A percentile compares a stretch with the other conserved stretches of the same genome.
These are phyloP conservation scores for Rasamsonia emersonii DNA, from an alignment of 2,329 filamentous ascomycete species.

Conservation along the genomic window DNA sequence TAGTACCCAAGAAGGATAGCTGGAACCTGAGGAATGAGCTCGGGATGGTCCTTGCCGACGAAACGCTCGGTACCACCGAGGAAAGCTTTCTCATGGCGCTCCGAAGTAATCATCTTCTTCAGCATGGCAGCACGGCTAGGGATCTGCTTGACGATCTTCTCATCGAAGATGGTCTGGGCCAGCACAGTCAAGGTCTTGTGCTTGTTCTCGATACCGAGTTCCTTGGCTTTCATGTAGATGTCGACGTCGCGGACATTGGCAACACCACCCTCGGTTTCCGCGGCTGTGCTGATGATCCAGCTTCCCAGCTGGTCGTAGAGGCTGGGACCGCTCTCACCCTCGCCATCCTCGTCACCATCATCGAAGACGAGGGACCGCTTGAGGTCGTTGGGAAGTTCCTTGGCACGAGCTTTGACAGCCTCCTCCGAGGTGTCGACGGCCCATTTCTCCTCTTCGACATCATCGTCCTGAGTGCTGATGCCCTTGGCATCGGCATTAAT, in stretches of 20 bases:
- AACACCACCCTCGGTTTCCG: conserved; percentile 61
- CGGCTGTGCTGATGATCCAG: conserved; percentile 74
- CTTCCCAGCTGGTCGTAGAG: conserved; percentile 85
- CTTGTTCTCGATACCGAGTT: conserved; percentile 88
- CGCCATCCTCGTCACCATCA: conserved; percentile 71
- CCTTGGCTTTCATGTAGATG: conserved; percentile 94
- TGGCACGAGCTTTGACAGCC: conserved; percentile 87
- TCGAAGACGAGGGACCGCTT: conserved; percentile 83
- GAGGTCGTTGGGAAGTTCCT: conserved; percentile 86
- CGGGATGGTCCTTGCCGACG: conserved; percentile 69
- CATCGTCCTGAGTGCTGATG: conserved; percentile 56
- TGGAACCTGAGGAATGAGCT: conserved; percentile 68
- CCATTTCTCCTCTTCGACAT: conserved; percentile 77
- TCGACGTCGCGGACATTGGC: conserved; percentile 77
- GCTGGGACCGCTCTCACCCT: conserved; percentile 62
- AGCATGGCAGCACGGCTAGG: conserved; percentile 74
- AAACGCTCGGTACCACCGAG: conserved; percentile 93
- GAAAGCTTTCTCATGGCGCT: conserved; percentile 91
- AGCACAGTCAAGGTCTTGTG: conserved; percentile 88
- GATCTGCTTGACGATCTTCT: conserved; percentile 83
- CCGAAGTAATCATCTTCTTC: conserved; percentile 84
- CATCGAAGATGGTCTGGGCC: conserved; percentile 86
- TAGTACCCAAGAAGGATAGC: conserved; percentile 87
- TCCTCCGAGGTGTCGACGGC: conserved; percentile 93
- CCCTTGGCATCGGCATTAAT: conserved; percentile 61